Conservation (phyloP, 768 basidiomycete genomes). For the Crepidotus variabilis region DNA sequence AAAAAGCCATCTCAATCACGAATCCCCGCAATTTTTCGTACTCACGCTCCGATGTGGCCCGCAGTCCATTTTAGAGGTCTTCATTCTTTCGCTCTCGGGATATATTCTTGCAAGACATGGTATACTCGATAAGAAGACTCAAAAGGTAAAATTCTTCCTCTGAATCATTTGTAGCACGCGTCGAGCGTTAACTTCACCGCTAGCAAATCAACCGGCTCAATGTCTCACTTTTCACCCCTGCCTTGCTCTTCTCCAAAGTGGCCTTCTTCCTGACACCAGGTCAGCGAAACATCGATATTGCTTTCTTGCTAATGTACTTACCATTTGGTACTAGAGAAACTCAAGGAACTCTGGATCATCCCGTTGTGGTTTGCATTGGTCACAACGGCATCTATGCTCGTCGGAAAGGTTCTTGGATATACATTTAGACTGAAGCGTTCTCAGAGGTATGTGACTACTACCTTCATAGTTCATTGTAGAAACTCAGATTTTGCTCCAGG, state of each 20-base stretch:
- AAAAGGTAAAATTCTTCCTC: slow-evolving; percentile 52
- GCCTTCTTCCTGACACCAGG: slow-evolving; percentile 88
- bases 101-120: slow-evolving; percentile 75
- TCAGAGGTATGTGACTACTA: slow-evolving; percentile 58
- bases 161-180: not conserved
- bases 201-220: slow-evolving; percentile 81
- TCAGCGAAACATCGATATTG: no score
- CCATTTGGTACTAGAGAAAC: slow-evolving; percentile 47
- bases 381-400: slow-evolving; percentile 63
- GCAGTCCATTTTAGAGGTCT: slow-evolving; percentile 88
- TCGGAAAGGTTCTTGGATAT: slow-evolving; percentile 61
- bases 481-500: slow-evolving; percentile 28
- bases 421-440: slow-evolving; percentile 65
- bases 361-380: slow-evolving; percentile 83
- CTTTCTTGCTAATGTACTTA: no score
- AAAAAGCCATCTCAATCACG: not conserved
- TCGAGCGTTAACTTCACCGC: slow-evolving; percentile 7
- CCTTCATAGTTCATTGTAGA: not conserved
- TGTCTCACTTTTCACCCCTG: slow-evolving; percentile 85
- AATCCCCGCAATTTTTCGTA: slow-evolving; percentile 1
- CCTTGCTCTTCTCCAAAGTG: slow-evolving; percentile 90
- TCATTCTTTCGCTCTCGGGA: slow-evolving; percentile 80
- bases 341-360: slow-evolving; percentile 80
- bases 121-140: slow-evolving; percentile 85
- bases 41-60: not conserved